Evolutionary conservation across 805 yeast genomes (phyloP).

Genomic region (Candida incommunis): DNA sequence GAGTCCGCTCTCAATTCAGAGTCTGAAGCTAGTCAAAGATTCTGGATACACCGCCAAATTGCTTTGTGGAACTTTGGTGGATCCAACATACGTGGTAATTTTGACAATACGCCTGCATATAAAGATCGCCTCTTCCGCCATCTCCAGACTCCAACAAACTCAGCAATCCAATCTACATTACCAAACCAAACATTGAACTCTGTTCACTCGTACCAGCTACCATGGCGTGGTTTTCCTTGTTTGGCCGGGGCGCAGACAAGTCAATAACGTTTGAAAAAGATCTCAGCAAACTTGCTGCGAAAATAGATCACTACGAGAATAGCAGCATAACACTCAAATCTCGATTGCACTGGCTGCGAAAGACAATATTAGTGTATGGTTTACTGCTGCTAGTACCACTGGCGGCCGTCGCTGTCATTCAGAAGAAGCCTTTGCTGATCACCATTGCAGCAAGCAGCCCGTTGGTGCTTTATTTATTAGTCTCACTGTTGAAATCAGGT

Average conservation of each 20-base stretch:
- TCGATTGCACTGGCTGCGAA: neutral
- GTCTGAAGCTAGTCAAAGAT: too few species aligned
- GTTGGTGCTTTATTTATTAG: neutral
- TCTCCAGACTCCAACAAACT: too few species aligned
- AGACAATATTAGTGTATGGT: neutral
- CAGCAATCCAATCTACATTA: too few species aligned
- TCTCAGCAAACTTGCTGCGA: neutral
- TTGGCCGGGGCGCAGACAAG: neutral
- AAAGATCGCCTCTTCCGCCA: too few species aligned
- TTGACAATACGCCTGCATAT: too few species aligned
- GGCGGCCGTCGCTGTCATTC: neutral
- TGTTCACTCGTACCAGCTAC: too few species aligned
- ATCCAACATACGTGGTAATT: too few species aligned
- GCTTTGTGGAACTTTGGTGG: too few species aligned
- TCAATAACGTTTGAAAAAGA: neutral
- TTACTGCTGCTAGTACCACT: neutral
- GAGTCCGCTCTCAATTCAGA: too few species aligned
- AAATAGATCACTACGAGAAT: neutral
- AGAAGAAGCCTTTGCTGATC: neutral
- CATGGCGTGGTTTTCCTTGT: neutral
- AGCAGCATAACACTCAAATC: neutral
- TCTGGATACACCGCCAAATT: too few species aligned
- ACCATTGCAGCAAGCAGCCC: slow-evolving; percentile 6
- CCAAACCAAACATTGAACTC: too few species aligned
- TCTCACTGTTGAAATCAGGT: neutral